Conservation (phyloP, 768 basidiomycete species). For the Trametes cubensis region DNA sequence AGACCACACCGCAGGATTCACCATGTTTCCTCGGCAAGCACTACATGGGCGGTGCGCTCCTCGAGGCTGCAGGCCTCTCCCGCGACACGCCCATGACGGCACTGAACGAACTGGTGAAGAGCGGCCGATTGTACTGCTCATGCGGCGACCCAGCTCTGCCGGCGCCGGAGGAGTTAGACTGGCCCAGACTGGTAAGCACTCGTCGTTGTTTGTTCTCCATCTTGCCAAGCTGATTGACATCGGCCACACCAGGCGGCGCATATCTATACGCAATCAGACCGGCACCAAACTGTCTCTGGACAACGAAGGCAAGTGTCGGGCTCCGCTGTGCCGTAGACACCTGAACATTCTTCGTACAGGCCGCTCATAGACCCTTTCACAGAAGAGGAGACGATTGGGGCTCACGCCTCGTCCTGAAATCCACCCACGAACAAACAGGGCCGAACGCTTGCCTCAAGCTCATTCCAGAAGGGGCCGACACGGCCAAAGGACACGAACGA, state of each 20-base stretch:
- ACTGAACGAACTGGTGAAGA: background rate
- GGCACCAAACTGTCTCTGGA: no score
- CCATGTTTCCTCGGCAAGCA: background rate
- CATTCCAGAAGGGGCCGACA: background rate
- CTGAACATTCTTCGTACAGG: no score
- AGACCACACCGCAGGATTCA: background rate
- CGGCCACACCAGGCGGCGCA: background rate
- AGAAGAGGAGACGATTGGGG: background rate
- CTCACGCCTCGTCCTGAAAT: background rate
- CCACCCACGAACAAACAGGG: background rate
- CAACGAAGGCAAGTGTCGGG: no score
- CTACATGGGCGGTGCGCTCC: background rate
- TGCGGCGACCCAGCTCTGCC: constrained; percentile 5
- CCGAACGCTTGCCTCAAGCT: background rate
- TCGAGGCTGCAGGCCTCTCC: background rate
- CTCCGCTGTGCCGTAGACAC: no score
- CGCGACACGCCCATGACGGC: background rate
- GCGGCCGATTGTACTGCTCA: background rate
- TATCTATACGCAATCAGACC: background rate
- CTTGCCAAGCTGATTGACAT: no score
- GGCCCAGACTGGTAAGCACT: background rate
- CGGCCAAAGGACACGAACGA: background rate
- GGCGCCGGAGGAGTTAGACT: background rate
- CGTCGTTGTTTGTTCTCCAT: background rate
- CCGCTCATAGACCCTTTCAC: no score